Base-by-base conservation (phyloP, 2,329 filamentous ascomycete species). In the Nigrospora sphaerica region DNA sequence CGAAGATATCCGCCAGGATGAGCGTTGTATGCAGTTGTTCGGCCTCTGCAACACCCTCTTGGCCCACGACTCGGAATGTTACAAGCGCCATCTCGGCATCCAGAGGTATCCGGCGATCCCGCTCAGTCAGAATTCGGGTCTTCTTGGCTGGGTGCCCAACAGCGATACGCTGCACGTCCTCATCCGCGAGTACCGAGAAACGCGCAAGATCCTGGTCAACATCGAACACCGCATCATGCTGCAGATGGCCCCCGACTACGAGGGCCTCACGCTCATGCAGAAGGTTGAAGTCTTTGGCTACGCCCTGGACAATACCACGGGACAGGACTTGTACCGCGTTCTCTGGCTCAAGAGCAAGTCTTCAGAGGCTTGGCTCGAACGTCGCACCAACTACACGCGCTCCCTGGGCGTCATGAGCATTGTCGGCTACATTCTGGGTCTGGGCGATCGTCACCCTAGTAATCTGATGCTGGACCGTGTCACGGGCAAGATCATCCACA, bases 201-300 rank as follows among this genome's bases (percentile, higher is more conserved):
- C 87, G 55, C 83, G 93, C 46, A 95, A 96, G 71, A 99, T 99
- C 54, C 72, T 99, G 35, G 84, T 98, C 55, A 99, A 98, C 62
- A 99, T 99, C 53, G 93, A 99, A 70, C 93, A 99, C 63, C 86
- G 95, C 38, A 98, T 98, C 64, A 99, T 99, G 93, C 74, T 99
- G 47, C 95, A 99, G 66, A 98, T 98, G 93, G 93, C 93, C 19
- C 95, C 93, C 0, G 93, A 99, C 63, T 98, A 97, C 61, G 93
- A 98, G 62, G 96, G 95, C 59, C 81, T 99, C 40, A 97, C 95
- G 1, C 79, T 99, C 33, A 97, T 99, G 93, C 95, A 99, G 64
- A 99, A 98, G 71, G 95, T 98, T 1, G 95, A 99, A 66, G 93
- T 99, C 12, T 99, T 99, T 62, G 92, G 93, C 32, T 99, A 99